Evolutionary conservation across 306 rosid species (phyloP), one percentile per base, ranked within the genome.

Genomic region (Mimosa bimucronata): DNA sequence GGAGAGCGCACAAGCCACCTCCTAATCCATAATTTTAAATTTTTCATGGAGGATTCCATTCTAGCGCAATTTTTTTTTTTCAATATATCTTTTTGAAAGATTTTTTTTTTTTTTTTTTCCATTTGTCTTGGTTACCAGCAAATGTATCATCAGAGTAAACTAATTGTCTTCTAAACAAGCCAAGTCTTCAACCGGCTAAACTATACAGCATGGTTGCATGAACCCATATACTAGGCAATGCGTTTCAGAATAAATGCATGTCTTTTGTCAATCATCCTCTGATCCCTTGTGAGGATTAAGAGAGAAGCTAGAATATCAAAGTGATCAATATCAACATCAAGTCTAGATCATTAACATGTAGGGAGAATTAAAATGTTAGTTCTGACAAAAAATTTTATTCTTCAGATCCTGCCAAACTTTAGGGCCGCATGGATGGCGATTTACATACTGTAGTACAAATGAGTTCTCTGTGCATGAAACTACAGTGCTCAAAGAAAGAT

Each of bases 381-480:
- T 53, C 71, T 62, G 66, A 64, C 87, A 77, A 86, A 19, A 69
- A 77, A 83, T 18, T 58, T 81, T 84, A 73, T 80, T 21, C 80
- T 89, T 84, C 73, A 91, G 85, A 62, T 90, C 86, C 68, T 87
- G 80, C 98, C 97, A 94, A 74, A 83, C 89, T 61, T 81, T 76
- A 82, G 83, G 85, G 72, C 97, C 97, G 71, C 42, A 52, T n/a
- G 94, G 91, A 88, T 91, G 97, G 12, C 57, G 89, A 80, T 81
- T 83, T 42, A 91, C 89, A 87, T 77, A 91, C 65, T 74, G 73
- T 38, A 42, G 45, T 31, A 86, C 1, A 76, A 91, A 91, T 11
- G 9, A 1, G 26, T 68, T 77, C 9, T 91, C 97, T 5, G 90
- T 29, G 84, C 84, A 84, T 2, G 92, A 83, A 74, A 94, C 31